Conservation (phyloP, 2,329 filamentous ascomycete genomes). For the Rutstroemia sp. region DNA sequence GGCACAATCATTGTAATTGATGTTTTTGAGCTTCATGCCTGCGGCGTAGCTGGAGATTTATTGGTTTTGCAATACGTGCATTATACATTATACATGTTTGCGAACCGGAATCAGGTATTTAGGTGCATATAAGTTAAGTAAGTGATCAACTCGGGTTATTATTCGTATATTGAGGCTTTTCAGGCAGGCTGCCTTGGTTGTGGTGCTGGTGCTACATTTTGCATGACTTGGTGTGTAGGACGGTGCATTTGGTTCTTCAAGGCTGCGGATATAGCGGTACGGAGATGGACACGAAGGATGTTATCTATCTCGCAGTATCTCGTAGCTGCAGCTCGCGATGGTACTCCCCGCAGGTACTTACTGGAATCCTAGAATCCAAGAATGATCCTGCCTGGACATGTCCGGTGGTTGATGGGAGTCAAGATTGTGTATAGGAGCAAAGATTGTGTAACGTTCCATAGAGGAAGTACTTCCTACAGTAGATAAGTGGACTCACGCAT, state of each 20-base stretch:
- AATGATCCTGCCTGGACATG: too few species aligned
- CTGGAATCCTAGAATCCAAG: too few species aligned
- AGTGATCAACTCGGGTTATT: background rate
- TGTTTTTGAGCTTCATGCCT: background rate
- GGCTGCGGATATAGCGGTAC: background rate
- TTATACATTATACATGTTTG: background rate
- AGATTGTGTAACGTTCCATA: too few species aligned
- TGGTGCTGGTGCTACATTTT: background rate
- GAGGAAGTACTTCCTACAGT: too few species aligned
- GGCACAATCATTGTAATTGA: background rate
- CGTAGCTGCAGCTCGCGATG: background rate
- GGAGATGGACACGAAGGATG: background rate
- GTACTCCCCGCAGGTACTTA: background rate
- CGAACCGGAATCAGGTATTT: too few species aligned
- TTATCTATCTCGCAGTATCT: background rate
- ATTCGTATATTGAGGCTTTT: background rate
- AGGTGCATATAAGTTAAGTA: too few species aligned
- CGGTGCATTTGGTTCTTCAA: too few species aligned
- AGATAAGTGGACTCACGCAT: too few species aligned
- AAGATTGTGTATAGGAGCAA: too few species aligned
- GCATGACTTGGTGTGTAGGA: background rate
- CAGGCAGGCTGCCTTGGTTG: too few species aligned
- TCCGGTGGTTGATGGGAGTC: too few species aligned
- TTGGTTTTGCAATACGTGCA: background rate
- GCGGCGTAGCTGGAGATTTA: background rate